phyloP scores from a whole-genome alignment of 2,329 filamentous ascomycete genomes.

The Monilinia vaccinii-corymbosi region DNA sequence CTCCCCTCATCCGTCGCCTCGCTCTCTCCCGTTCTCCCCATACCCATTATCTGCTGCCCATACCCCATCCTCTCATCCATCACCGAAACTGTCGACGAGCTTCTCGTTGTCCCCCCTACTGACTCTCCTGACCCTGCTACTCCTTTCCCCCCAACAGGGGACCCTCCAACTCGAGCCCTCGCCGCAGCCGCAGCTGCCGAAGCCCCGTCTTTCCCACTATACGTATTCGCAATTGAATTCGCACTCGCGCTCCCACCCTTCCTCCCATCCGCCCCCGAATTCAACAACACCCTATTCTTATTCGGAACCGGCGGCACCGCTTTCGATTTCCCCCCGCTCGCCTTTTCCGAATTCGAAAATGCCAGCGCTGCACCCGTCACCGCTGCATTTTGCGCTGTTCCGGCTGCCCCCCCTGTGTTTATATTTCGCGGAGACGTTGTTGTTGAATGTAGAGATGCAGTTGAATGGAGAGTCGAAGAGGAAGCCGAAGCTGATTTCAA shows the following conservation, averaged over 20 bases:
- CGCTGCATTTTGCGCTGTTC: background rate
- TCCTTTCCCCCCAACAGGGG: background rate
- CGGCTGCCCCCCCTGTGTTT: background rate
- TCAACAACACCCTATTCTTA: constrained; percentile 29
- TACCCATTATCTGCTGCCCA: constrained; percentile 7
- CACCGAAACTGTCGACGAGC: constrained; percentile 5
- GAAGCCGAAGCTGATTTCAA: background rate
- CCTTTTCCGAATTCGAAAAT: background rate
- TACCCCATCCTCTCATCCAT: background rate
- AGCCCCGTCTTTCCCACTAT: constrained; percentile 35
- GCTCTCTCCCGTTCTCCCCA: constrained; percentile 5
- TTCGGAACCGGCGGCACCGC: background rate
- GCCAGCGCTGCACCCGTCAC: background rate
- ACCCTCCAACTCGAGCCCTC: constrained; percentile 22
- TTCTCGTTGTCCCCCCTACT: constrained; percentile 6
- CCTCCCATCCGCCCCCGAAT: constrained; percentile 25
- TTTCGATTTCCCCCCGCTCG: background rate
- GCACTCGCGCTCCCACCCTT: constrained; percentile 19
- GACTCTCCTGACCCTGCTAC: background rate
- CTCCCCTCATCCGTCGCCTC: background rate
- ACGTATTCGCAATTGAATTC: constrained; percentile 31
- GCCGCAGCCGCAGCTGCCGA: constrained; percentile 38
- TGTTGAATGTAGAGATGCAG: background rate
- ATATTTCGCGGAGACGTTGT: background rate
- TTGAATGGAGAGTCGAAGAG: background rate